These are phyloP conservation scores for Tuber indicum DNA, from an alignment of 495 filamentous ascomycete genomes.

Conservation along the genomic window DNA sequence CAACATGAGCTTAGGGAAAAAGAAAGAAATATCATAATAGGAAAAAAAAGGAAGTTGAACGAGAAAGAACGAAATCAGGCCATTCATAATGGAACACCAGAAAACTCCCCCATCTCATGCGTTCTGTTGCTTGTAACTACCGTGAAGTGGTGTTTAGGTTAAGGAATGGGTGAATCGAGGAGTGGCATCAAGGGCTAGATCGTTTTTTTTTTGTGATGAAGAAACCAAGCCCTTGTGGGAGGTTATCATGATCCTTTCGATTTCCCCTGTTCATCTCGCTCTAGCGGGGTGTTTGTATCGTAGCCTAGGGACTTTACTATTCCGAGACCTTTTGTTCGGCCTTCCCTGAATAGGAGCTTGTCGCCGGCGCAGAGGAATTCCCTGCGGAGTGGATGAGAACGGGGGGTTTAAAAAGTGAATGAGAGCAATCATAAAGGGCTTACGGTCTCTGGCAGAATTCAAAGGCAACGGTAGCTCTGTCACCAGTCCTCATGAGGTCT, in stretches of 20 bases:
- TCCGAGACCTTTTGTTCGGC: slow-evolving; percentile 87
- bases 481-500: slow-evolving; percentile 89
- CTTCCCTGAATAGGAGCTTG: slow-evolving; percentile 86
- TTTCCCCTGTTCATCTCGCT: slow-evolving; percentile 17
- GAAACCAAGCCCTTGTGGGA: neutral
- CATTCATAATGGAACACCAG: neutral
- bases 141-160: neutral
- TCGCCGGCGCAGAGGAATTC: slow-evolving; percentile 88
- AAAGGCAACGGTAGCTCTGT: slow-evolving; percentile 86
- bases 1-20: slow-evolving; percentile 3
- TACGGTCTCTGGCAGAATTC: slow-evolving; percentile 84
- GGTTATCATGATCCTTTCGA: neutral
- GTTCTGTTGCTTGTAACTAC: neutral
- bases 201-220: neutral
- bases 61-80: neutral
- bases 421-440: slow-evolving; percentile 12
- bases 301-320: slow-evolving; percentile 92
- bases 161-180: neutral
- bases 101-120: neutral
- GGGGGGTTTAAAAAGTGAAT: neutral
- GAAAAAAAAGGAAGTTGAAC: neutral
- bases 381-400: slow-evolving; percentile 11
- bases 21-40: neutral
- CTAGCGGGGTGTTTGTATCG: slow-evolving; percentile 47
- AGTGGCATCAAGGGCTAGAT: neutral